phyloP scores from a whole-genome alignment of 768 basidiomycete species.

The Rhodotorula babjevae region DNA sequence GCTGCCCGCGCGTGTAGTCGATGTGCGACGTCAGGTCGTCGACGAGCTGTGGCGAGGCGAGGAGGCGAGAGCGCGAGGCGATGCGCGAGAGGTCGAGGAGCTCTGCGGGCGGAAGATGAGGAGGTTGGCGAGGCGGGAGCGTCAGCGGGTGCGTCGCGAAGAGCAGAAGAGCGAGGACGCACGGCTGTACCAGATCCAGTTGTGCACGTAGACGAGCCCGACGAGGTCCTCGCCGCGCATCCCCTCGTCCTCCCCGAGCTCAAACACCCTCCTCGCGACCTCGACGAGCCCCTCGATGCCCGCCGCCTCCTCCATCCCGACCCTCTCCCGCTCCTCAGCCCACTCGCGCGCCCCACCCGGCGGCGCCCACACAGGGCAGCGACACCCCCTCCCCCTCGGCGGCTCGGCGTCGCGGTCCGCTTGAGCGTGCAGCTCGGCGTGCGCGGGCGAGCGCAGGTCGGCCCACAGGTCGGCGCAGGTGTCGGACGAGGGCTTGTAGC shows the following conservation, averaged over 20 bases:
- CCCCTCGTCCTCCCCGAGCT: background rate
- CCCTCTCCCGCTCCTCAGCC: background rate
- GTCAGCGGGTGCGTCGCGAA: background rate
- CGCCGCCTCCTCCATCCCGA: background rate
- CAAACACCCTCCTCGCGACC: background rate
- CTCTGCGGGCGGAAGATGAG: background rate
- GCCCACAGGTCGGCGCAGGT: background rate
- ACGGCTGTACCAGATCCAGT: conserved; percentile 5
- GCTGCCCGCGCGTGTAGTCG: too few relatives aligned
- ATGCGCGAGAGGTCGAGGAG: conserved; percentile 1
- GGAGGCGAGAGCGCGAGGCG: background rate
- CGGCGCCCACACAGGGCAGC: background rate
- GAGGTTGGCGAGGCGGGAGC: background rate
- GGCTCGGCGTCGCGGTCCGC: background rate
- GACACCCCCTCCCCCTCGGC: background rate
- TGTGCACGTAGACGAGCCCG: background rate
- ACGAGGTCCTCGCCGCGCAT: background rate
- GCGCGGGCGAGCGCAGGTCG: background rate
- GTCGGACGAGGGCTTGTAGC: too few relatives aligned
- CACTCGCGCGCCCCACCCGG: background rate
- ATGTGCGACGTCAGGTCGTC: background rate
- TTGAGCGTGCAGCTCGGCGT: background rate
- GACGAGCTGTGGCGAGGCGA: background rate
- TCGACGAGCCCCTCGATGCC: background rate
- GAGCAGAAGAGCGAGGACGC: background rate